Percentiles rank a stretch among this genome's conserved stretches.
phyloP scores from a whole-genome alignment of 495 filamentous ascomycete species.

The Annulohypoxylon stygium region DNA sequence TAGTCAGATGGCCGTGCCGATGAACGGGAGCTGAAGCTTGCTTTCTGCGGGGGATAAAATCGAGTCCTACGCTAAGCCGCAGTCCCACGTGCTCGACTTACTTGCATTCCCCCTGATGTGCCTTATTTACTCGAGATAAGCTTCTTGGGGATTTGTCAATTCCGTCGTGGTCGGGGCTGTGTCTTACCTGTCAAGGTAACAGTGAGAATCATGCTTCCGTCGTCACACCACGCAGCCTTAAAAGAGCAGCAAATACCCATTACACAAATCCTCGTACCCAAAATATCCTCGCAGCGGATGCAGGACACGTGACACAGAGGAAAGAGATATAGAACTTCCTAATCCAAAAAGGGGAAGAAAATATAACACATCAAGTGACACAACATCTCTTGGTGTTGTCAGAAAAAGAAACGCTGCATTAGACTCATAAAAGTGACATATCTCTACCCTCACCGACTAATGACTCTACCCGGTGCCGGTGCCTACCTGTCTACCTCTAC shows the following conservation, averaged over 20 bases:
- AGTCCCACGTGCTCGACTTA: slow-evolving; percentile 38
- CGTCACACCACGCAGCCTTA: slow-evolving; percentile 23
- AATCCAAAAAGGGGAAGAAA: neutral
- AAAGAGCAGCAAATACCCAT: neutral
- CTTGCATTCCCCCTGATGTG: slow-evolving; percentile 17
- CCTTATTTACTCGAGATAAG: slow-evolving; percentile 6
- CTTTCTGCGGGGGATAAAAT: slow-evolving; percentile 37
- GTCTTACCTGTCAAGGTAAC: slow-evolving; percentile 15
- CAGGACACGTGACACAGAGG: slow-evolving; percentile 33
- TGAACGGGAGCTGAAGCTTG: slow-evolving; percentile 20
- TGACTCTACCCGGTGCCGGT: neutral
- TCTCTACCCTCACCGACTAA: neutral
- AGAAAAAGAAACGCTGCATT: neutral
- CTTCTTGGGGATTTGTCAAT: slow-evolving; percentile 12
- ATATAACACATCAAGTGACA: neutral
- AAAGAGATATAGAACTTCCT: slow-evolving; percentile 3
- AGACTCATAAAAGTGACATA: neutral
- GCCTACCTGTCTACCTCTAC: too few species aligned
- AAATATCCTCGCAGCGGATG: slow-evolving; percentile 27
- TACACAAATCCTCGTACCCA: slow-evolving; percentile 13
- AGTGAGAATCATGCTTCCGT: slow-evolving; percentile 22
- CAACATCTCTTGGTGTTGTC: neutral
- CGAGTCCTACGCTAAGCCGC: slow-evolving; percentile 37
- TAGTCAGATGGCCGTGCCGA: slow-evolving; percentile 16
- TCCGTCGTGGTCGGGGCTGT: slow-evolving; percentile 7